Percentiles rank a stretch among this genome's conserved stretches.
phyloP scores from a whole-genome alignment of 352 stramenopile species.

The Globisporangium heterothallicum region DNA sequence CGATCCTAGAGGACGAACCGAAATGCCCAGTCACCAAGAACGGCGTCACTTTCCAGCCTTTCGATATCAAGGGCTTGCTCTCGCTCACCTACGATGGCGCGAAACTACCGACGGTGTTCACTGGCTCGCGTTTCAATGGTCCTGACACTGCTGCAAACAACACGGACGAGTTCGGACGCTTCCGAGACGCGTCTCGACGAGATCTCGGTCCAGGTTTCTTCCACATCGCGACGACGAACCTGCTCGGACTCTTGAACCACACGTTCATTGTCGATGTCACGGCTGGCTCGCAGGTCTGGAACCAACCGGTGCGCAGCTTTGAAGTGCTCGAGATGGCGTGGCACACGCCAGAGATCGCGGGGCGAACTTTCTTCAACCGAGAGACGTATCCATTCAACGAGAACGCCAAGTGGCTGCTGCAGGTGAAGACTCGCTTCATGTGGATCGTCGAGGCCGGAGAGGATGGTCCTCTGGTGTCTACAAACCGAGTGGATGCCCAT shows the following conservation, averaged over 20 bases:
- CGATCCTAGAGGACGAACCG: conserved; percentile 44
- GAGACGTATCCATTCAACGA: conserved; percentile 63
- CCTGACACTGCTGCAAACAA: conserved; percentile 31
- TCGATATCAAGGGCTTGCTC: conserved; percentile 57
- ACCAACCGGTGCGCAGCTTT: conserved; percentile 44
- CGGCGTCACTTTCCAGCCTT: conserved; percentile 43
- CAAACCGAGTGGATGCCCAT: conserved; percentile 35
- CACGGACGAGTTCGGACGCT: conserved; percentile 47
- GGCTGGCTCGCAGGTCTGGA: conserved; percentile 55
- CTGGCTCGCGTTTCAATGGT: conserved; percentile 45
- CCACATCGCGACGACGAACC: conserved; percentile 45
- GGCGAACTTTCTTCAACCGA: conserved; percentile 38
- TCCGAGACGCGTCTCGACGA: conserved; percentile 26
- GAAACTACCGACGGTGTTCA: conserved; percentile 47
- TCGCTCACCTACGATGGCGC: conserved; percentile 48
- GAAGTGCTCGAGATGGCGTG: conserved; percentile 41
- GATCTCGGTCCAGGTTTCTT: conserved; percentile 52
- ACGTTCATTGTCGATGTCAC: conserved; percentile 54
- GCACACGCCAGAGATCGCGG: conserved; percentile 29
- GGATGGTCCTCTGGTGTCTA: conserved; percentile 47
- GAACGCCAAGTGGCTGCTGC: conserved; percentile 40
- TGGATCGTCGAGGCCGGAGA: conserved; percentile 53
- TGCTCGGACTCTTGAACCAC: conserved; percentile 40
- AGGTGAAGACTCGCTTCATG: conserved; percentile 51
- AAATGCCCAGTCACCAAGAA: conserved; percentile 43